Conservation (phyloP, 1,284 basidiomycete genomes). For the Xerocomus minutiporus region DNA sequence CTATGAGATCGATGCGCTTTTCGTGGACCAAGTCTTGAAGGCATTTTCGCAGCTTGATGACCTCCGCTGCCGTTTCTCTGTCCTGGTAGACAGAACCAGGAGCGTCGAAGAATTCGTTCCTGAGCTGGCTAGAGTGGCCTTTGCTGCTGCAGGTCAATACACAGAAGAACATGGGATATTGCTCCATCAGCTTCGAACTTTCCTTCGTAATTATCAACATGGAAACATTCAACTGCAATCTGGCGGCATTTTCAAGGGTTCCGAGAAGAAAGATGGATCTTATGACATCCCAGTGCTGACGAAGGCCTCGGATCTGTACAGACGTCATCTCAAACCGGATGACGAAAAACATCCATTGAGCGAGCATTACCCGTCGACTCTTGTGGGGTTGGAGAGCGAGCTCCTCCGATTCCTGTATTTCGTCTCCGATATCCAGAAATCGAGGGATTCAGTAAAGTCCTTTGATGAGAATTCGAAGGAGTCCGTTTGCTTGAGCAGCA, state of each 20-base stretch:
- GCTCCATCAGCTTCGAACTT: neutral
- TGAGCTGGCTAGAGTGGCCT: neutral
- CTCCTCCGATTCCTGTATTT: neutral
- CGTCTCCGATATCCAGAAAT: neutral
- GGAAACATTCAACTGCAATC: neutral
- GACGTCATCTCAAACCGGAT: neutral
- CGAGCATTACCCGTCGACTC: neutral
- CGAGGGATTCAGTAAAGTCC: neutral
- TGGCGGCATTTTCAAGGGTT: neutral
- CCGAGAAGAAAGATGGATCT: neutral
- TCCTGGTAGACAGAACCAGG: neutral
- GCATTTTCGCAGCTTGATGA: neutral
- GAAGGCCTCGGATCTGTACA: neutral
- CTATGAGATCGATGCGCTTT: neutral
- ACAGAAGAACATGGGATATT: neutral
- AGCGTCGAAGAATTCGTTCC: neutral
- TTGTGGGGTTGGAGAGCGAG: neutral
- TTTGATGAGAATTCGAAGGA: neutral
- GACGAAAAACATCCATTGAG: neutral
- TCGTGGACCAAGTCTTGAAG: neutral
- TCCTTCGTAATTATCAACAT: neutral
- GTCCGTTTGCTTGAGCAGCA: neutral
- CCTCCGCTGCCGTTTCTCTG: neutral
- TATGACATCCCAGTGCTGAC: neutral
- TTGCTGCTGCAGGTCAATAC: neutral